Base-by-base conservation (phyloP, 345 rosid species). In the Moricandia arvensis region DNA sequence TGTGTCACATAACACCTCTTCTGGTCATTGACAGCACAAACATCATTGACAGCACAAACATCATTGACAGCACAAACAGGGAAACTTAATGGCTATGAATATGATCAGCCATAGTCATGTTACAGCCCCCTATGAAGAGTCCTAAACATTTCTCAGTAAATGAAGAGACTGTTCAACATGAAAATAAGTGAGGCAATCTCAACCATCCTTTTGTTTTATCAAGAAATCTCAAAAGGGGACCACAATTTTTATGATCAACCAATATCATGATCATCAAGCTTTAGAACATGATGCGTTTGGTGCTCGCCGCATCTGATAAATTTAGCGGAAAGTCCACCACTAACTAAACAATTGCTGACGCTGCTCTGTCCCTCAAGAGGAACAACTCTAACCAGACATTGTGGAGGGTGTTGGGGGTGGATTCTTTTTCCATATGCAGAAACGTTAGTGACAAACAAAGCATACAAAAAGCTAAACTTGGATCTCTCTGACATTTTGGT, bases 301-400 rank as follows among this genome's bases (percentile, higher is more conserved):
- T 73, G 78, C 81, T 72, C 81, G 81, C 77, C 74, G 81, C 81
- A 78, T 78, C 81, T 72, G 78, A 73, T 11, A 67, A 38, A 57
- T 27, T 16, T 59, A 29, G 51, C 68, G 24, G 24, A 78, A 67
- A 72, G 59, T 72, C 62, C 67, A 71, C 80, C 77, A 78, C 77
- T 73, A 72, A 66, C 58, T 72, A 65, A 59, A 67, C 38, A 67
- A 51, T 37, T 66, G 77, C 68, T 78, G 81, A 78, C 81, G 77
- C 64, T 78, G 69, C 81, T 73, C 31, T 78, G 69, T 67, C 80
- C 70, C 81, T 72, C 66, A 53, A 66, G 78, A 73, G 57, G 60
- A 60, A 18, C 49, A 68, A 66, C 64, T 66, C 73, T 78, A 72
- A 59, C 77, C 81, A 72, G 81, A 78, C 77, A 72, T 66, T 67